Evolutionary conservation across 2,329 filamentous ascomycete genomes (phyloP), one percentile per base, ranked within the genome.

Genomic region (Rachicladosporium sp.): DNA sequence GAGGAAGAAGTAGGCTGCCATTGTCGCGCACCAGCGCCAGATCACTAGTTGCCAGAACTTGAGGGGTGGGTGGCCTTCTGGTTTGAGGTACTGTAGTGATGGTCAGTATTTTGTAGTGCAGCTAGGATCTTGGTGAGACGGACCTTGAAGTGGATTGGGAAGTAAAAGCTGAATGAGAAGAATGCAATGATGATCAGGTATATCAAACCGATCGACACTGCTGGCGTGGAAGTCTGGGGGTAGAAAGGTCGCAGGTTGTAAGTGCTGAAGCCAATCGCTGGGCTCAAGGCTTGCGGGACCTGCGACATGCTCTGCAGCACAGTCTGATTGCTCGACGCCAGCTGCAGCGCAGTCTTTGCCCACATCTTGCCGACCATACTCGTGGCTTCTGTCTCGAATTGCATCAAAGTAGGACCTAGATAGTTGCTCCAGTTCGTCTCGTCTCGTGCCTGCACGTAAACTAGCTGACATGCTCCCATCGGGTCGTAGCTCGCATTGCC

Each of bases 181-280:
- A 80, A 80, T 0, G 74, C 73, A 31, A 80, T 65, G 49, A 81
- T 80, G 49, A 81, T 80, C 2, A 80, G 60, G 51, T 80, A 80
- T 48, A 81, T 80, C 21, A 80, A 58, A 0, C 76, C 76, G 38
- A 80, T 76, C 1, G 67, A 72, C 2, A 80, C 69, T 1, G 75
- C 67, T 0, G 76, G 77, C 2, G 69, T 73, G 1, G 68, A 61
- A 2, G 65, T 65, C 4, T 70, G 63, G 0, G 75, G 75, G 10
- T 53, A 59, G 52, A 80, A 80, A 0, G 76, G 76, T 2, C 76
- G 64, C 4, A 81, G 62, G 42, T 80, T 76, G 54, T 69, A 65
- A 10, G 61, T 60, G 3, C 64, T 69, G 54, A 76, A 76, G 0
- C 68, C 71, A 38, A 77, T 70, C 0, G 63, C 73, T 0, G 74